These are phyloP conservation scores for Didymella glomerata DNA, from an alignment of 2,329 filamentous ascomycete genomes.

Conservation along the genomic window DNA sequence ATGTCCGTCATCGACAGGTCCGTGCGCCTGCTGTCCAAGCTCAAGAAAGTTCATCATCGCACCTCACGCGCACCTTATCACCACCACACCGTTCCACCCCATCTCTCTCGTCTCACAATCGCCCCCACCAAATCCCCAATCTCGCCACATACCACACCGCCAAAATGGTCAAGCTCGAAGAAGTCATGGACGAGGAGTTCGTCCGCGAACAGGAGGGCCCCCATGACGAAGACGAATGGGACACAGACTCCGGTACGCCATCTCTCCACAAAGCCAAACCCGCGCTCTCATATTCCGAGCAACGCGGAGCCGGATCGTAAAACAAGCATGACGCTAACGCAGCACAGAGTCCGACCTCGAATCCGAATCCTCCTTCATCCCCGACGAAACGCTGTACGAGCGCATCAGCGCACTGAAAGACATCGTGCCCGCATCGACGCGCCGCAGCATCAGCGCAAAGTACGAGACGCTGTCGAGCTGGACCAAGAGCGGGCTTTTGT, in stretches of 20 bases:
- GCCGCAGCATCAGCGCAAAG: constrained; percentile 60
- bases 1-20: neutral
- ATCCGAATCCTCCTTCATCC: constrained; percentile 15
- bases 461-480: constrained; percentile 61
- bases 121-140: neutral
- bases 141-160: constrained; percentile 20
- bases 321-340: too few species aligned
- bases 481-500: constrained; percentile 68
- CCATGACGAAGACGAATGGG: constrained; percentile 83
- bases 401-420: constrained; percentile 77
- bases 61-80: constrained; percentile 13
- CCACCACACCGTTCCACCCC: constrained; percentile 3
- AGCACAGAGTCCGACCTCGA: constrained; percentile 21
- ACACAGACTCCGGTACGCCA: constrained; percentile 83
- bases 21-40: constrained; percentile 2
- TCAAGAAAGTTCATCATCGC: constrained; percentile 24
- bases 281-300: too few species aligned
- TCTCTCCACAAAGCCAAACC: too few species aligned
- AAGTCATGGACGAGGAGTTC: constrained; percentile 97
- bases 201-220: constrained; percentile 73
- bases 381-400: constrained; percentile 62
- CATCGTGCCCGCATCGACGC: constrained; percentile 81
- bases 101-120: neutral
- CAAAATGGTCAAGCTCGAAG: constrained; percentile 94
- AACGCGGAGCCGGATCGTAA: too few species aligned